Percentiles rank a stretch among this genome's conserved stretches.
Conservation (phyloP, 371 early-diverging fungal species). For the Rhizopus delemar region DNA sequence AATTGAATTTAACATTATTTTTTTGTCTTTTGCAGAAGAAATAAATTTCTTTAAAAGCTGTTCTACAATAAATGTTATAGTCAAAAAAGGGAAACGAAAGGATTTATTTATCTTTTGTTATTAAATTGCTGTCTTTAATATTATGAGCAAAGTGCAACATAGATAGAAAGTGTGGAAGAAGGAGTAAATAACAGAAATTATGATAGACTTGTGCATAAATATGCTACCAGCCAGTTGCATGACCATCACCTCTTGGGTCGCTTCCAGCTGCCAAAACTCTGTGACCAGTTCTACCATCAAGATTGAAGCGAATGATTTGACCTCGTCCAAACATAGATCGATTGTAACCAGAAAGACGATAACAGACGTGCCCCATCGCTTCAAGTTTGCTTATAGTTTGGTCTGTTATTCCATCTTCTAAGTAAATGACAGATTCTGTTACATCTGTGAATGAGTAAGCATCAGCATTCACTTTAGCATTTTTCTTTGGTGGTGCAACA, state of each 20-base stretch:
- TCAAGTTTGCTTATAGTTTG: conserved; percentile 47
- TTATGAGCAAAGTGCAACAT: background rate
- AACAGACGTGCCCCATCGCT: conserved; percentile 63
- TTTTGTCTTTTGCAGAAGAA: conserved; percentile 34
- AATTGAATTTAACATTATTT: conserved; percentile 4
- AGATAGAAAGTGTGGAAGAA: background rate
- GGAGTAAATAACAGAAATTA: too few relatives aligned
- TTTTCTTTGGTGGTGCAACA: conserved; percentile 41
- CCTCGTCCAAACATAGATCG: conserved; percentile 75
- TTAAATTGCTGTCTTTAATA: background rate
- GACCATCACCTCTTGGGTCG: conserved; percentile 75
- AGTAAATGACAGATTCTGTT: conserved; percentile 46
- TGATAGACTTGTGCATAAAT: too few relatives aligned
- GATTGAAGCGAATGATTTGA: conserved; percentile 56
- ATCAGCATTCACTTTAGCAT: conserved; percentile 15
- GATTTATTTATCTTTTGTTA: background rate
- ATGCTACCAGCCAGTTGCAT: conserved; percentile 56
- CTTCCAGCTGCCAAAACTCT: conserved; percentile 65
- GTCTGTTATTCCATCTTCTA: conserved; percentile 65
- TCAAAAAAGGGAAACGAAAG: background rate
- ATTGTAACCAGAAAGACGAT: conserved; percentile 25
- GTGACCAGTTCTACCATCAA: conserved; percentile 44
- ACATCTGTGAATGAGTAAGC: conserved; percentile 41
- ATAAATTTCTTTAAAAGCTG: conserved; percentile 26
- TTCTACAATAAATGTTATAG: conserved; percentile 4